Evolutionary conservation across 352 stramenopile species (phyloP).

Genomic region (Hyaloperonospora brassicae): DNA sequence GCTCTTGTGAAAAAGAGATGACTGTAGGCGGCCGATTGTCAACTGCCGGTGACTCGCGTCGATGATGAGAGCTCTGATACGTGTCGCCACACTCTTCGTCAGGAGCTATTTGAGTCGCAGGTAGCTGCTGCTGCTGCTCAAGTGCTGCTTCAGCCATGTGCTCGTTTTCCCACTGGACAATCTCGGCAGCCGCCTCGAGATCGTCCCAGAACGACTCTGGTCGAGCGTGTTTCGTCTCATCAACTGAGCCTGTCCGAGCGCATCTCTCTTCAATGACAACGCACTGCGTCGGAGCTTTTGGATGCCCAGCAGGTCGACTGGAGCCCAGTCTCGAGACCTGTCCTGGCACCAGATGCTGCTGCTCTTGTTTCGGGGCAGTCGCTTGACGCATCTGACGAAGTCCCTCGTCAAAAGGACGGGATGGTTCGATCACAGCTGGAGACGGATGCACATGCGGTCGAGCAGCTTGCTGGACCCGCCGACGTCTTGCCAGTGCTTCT

Average conservation of each 20-base stretch:
- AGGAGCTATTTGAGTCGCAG: constrained; percentile 1
- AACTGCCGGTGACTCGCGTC: background rate
- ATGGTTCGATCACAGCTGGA: constrained; percentile 5
- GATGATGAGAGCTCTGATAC: constrained; percentile 2
- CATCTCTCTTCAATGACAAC: constrained; percentile 24
- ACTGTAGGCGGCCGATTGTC: constrained; percentile 2
- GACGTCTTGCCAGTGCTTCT: constrained; percentile 52
- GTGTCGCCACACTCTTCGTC: background rate
- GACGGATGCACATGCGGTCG: background rate
- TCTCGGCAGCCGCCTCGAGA: constrained; percentile 41
- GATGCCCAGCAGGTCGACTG: constrained; percentile 3
- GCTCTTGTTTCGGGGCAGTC: background rate
- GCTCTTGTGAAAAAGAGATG: constrained; percentile 28
- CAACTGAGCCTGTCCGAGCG: background rate
- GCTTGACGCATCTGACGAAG: constrained; percentile 1
- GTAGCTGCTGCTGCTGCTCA: constrained; percentile 1
- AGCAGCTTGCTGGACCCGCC: constrained; percentile 13
- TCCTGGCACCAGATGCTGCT: background rate
- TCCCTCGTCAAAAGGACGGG: constrained; percentile 1
- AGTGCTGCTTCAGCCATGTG: constrained; percentile 27
- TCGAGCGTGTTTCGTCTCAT: constrained; percentile 5
- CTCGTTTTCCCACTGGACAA: constrained; percentile 49
- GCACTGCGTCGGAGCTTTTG: constrained; percentile 2
- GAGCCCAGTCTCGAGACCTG: constrained; percentile 2
- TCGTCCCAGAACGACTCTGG: constrained; percentile 32